Evolutionary conservation across 2,329 filamentous ascomycete species (phyloP).

Genomic region (Aspergillus amoenus): DNA sequence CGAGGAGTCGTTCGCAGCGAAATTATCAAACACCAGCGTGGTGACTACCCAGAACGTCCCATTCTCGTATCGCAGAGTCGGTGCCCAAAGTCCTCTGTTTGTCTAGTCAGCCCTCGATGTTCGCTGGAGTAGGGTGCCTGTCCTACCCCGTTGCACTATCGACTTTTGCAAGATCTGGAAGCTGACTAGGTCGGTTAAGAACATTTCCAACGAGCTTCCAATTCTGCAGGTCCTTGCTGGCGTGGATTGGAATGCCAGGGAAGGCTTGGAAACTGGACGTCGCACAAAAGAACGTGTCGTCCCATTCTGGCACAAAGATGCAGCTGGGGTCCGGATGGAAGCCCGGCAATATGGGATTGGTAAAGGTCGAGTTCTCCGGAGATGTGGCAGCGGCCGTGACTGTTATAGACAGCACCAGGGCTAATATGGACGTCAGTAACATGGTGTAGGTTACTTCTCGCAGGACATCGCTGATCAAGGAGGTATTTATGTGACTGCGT

Average conservation of each 20-base stretch:
- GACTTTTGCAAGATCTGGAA: slow-evolving; percentile 12
- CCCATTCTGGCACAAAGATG: slow-evolving; percentile 35
- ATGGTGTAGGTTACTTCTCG: no score
- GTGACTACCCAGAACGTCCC: slow-evolving; percentile 34
- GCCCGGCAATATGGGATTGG: slow-evolving; percentile 42
- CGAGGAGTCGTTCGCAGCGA: no score
- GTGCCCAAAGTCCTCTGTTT: slow-evolving; percentile 40
- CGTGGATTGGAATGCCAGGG: slow-evolving; percentile 48
- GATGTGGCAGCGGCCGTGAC: no score
- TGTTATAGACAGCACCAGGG: no score
- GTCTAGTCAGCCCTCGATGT: no score
- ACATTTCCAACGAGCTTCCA: slow-evolving; percentile 19
- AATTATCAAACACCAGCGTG: background rate
- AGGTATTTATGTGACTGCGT: no score
- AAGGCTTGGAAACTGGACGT: slow-evolving; percentile 47
- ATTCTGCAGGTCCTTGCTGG: slow-evolving; percentile 40
- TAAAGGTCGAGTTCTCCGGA: background rate
- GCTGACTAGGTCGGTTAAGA: slow-evolving; percentile 30
- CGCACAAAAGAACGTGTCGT: slow-evolving; percentile 47
- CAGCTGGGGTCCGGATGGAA: slow-evolving; percentile 50
- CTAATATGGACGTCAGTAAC: no score
- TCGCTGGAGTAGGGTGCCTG: no score
- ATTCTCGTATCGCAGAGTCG: slow-evolving; percentile 40
- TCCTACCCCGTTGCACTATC: no score
- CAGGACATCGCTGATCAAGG: no score